A percentile compares a stretch with the other conserved stretches of the same genome.
These are phyloP conservation scores for Macrolepiota dolichaula DNA, from an alignment of 768 basidiomycete species.

Conservation along the genomic window DNA sequence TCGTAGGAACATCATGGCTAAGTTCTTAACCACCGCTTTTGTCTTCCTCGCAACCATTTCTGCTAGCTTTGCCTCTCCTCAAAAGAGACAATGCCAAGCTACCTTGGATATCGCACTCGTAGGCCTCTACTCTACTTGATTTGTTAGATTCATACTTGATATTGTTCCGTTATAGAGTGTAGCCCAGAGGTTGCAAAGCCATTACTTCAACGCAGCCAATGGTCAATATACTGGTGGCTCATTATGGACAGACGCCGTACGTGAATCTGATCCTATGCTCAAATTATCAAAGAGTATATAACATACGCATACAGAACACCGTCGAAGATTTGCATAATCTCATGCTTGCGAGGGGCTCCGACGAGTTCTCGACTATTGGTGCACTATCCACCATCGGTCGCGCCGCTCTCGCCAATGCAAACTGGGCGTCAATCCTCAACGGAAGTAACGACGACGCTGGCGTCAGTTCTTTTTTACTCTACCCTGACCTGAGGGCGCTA, in stretches of 20 bases:
- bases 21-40: background rate
- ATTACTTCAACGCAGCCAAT: constrained; percentile 36
- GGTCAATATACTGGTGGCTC: constrained; percentile 48
- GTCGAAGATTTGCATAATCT: constrained; percentile 56
- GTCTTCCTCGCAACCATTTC: constrained; percentile 7
- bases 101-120: constrained; percentile 20
- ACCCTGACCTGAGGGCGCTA: background rate
- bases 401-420: constrained; percentile 33
- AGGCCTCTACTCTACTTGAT: background rate
- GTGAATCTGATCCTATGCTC: constrained; percentile 8
- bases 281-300: background rate
- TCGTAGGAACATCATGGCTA: background rate
- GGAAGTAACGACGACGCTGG: constrained; percentile 55
- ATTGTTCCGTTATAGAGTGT: constrained; percentile 14
- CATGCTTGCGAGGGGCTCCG: constrained; percentile 46
- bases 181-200: constrained; percentile 29
- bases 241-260: constrained; percentile 56
- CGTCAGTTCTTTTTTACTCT: constrained; percentile 23
- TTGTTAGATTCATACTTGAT: constrained; percentile 14
- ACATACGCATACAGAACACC: constrained; percentile 37
- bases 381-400: constrained; percentile 43
- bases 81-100: constrained; percentile 9
- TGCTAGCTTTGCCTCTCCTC: background rate
- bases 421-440: constrained; percentile 41
- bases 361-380: constrained; percentile 38